These are phyloP conservation scores for Bremia lactucae DNA, from an alignment of 352 stramenopile genomes.

Conservation along the genomic window DNA sequence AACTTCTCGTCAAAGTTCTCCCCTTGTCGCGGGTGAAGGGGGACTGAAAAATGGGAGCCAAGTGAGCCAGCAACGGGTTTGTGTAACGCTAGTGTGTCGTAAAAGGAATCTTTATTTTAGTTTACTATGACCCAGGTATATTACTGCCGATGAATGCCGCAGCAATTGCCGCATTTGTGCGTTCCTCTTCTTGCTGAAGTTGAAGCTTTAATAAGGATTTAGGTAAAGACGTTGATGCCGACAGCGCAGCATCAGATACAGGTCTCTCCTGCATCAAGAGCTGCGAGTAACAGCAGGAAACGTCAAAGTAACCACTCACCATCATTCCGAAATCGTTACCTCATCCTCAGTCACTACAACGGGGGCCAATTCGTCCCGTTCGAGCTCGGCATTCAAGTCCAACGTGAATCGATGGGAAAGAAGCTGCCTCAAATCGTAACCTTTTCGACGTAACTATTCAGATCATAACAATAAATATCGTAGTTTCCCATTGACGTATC, in stretches of 20 bases:
- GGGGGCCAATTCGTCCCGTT: slow-evolving; percentile 36
- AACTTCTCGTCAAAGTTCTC: slow-evolving; percentile 23
- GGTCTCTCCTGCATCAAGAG: slow-evolving; percentile 4
- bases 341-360: slow-evolving; percentile 32
- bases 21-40: slow-evolving; percentile 15
- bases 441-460: slow-evolving; percentile 22
- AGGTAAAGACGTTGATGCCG: neutral
- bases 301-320: slow-evolving; percentile 14
- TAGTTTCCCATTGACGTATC: neutral
- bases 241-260: neutral
- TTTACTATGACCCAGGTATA: too few species aligned
- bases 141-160: slow-evolving; percentile 19
- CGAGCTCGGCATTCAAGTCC: slow-evolving; percentile 11
- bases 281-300: slow-evolving; percentile 4
- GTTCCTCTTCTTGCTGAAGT: slow-evolving; percentile 14
- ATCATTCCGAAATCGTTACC: slow-evolving; percentile 17
- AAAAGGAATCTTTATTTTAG: too few species aligned
- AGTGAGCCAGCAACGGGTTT: slow-evolving; percentile 9
- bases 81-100: slow-evolving; percentile 12
- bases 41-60: slow-evolving; percentile 12
- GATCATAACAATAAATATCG: neutral
- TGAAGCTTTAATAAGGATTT: neutral
- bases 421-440: slow-evolving; percentile 22
- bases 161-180: slow-evolving; percentile 21
- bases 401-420: slow-evolving; percentile 31